A percentile compares a stretch with the other conserved stretches of the same genome.
These are phyloP conservation scores for Lathyrus oleraceus DNA, from an alignment of 306 rosid genomes.

Conservation along the genomic window DNA sequence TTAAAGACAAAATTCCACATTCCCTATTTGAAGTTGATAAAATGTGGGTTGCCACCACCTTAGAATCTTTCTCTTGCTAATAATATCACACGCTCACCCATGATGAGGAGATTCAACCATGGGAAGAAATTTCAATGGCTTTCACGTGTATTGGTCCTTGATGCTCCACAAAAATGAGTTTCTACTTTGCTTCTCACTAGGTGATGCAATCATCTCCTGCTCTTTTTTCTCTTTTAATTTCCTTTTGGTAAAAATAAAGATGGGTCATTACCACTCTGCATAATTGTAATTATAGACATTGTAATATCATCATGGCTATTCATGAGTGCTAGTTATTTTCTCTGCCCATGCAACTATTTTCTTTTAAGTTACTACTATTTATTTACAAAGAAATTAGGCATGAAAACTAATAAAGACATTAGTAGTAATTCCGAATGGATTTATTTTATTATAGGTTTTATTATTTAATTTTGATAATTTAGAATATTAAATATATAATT, in stretches of 20 bases:
- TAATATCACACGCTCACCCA: conserved; percentile 50
- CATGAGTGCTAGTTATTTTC: conserved; percentile 70
- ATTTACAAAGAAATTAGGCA: too few species aligned
- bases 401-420: too few species aligned
- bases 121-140: conserved; percentile 52
- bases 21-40: neutral
- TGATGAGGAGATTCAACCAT: conserved; percentile 42
- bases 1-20: neutral
- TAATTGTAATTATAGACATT: conserved; percentile 88
- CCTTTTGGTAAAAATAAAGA: conserved; percentile 56
- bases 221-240: conserved; percentile 21
- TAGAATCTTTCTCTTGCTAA: conserved; percentile 40
- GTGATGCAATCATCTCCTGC: conserved; percentile 52
- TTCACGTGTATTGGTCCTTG: conserved; percentile 77
- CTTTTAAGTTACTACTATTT: too few species aligned
- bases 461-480: too few species aligned
- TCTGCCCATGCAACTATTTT: conserved; percentile 53
- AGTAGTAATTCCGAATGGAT: too few species aligned
- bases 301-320: conserved; percentile 74
- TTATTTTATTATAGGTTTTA: too few species aligned
- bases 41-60: conserved; percentile 46
- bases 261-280: conserved; percentile 68
- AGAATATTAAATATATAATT: too few species aligned
- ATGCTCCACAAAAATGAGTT: conserved; percentile 48
- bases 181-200: conserved; percentile 39